phyloP scores from a whole-genome alignment of 176 grass and related monocot genomes.

The Carex cristatella region DNA sequence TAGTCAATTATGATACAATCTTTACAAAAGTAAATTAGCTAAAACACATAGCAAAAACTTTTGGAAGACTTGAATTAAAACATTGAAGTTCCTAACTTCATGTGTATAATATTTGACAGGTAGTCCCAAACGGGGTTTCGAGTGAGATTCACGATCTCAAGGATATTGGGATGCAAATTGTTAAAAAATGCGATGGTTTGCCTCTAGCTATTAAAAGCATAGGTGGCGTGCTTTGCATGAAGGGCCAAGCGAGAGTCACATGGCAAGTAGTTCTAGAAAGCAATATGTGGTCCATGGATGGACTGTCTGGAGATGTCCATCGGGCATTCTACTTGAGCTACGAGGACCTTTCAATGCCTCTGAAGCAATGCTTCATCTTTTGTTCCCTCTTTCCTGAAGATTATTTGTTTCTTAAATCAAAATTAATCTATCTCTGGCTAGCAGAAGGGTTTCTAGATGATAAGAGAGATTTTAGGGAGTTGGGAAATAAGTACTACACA shows the following conservation, averaged over 20 bases:
- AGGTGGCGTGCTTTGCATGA: slow-evolving; percentile 10
- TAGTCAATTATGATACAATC: too few species aligned
- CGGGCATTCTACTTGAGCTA: slow-evolving; percentile 44
- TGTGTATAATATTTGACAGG: slow-evolving; percentile 1
- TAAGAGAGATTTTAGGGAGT: not conserved
- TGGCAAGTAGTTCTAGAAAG: slow-evolving; percentile 17
- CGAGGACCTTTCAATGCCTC: slow-evolving; percentile 16
- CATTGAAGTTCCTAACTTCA: too few species aligned
- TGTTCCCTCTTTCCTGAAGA: slow-evolving; percentile 33
- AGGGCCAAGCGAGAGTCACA: not conserved
- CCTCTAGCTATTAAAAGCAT: slow-evolving; percentile 41
- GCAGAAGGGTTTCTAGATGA: slow-evolving; percentile 35
- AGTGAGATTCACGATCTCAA: not conserved
- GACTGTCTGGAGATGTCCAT: slow-evolving; percentile 5
- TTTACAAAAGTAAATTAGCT: too few species aligned
- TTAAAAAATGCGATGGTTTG: slow-evolving; percentile 36
- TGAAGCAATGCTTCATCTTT: slow-evolving; percentile 47
- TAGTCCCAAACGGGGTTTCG: not conserved
- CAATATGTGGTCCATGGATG: slow-evolving; percentile 21
- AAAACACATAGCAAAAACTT: too few species aligned
- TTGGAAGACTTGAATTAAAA: too few species aligned
- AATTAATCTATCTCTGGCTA: slow-evolving; percentile 20
- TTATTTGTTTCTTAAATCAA: not conserved
- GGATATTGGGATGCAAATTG: slow-evolving; percentile 26
- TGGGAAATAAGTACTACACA: slow-evolving; percentile 26